Evolutionary conservation across 352 stramenopile species (phyloP).

Genomic region (Phytophthora kernoviae): DNA sequence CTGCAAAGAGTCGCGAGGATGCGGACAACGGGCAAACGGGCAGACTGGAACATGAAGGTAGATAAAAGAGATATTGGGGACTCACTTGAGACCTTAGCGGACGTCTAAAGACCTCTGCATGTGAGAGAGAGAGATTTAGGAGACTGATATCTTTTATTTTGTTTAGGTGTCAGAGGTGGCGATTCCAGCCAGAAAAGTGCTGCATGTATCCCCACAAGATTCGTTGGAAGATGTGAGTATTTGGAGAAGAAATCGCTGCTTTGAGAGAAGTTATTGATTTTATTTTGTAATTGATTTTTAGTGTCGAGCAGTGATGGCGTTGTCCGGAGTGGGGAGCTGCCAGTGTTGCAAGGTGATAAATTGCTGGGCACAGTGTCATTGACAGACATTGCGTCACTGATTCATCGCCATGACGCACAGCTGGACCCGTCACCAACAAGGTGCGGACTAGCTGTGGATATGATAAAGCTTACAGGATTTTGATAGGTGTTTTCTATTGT

Average conservation of each 20-base stretch:
- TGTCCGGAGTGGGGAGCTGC: conserved; percentile 73
- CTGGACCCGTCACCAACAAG: conserved; percentile 52
- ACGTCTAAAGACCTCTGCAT: too few species aligned
- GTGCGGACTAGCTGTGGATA: conserved; percentile 13
- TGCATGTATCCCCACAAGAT: conserved; percentile 77
- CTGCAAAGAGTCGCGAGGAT: conserved; percentile 69
- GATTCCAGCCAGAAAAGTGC: conserved; percentile 71
- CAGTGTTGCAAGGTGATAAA: conserved; percentile 70
- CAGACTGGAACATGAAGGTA: conserved; percentile 68
- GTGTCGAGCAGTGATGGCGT: conserved; percentile 80
- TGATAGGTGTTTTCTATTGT: conserved; percentile 11
- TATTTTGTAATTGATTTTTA: conserved; percentile 22
- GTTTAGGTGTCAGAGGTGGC: conserved; percentile 62
- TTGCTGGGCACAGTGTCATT: conserved; percentile 81
- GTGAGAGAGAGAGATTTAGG: too few species aligned
- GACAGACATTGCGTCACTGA: conserved; percentile 74
- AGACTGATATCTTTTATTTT: background rate
- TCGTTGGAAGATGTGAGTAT: conserved; percentile 67
- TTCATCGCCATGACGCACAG: conserved; percentile 69
- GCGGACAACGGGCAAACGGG: conserved; percentile 35
- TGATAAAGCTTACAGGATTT: background rate
- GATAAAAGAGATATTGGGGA: background rate
- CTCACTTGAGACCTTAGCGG: background rate
- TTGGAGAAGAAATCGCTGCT: background rate
- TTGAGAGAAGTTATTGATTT: background rate